A percentile compares a stretch with the other conserved stretches of the same genome.
These are phyloP conservation scores for Talaromyces thailandensis DNA, from an alignment of 495 filamentous ascomycete genomes.

Conservation along the genomic window DNA sequence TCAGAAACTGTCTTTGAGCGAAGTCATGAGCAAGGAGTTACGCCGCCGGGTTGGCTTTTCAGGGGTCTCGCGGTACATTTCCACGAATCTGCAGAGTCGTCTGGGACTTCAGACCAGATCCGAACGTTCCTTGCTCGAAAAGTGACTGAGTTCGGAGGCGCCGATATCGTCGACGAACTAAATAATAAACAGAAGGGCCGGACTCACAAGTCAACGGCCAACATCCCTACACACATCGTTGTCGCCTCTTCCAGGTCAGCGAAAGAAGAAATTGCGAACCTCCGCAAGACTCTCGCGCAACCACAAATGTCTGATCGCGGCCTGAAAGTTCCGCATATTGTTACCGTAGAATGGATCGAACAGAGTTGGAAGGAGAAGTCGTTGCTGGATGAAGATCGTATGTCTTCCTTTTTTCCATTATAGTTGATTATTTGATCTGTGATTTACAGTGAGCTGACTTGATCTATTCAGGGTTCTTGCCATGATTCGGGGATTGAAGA, in stretches of 20 bases:
- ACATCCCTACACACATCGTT: constrained; percentile 57
- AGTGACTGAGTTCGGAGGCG: constrained; percentile 57
- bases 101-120: neutral
- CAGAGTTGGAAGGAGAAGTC: constrained; percentile 75
- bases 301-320: constrained; percentile 10
- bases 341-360: constrained; percentile 63
- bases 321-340: constrained; percentile 57
- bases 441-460: neutral
- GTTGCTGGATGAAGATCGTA: constrained; percentile 68
- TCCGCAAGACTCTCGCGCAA: constrained; percentile 19
- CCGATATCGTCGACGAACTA: constrained; percentile 36
- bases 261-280: constrained; percentile 12
- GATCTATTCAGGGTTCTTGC: neutral
- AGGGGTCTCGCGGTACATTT: constrained; percentile 49
- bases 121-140: constrained; percentile 26
- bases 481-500: neutral
- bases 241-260: constrained; percentile 21
- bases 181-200: constrained; percentile 15
- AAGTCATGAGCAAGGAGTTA: constrained; percentile 2
- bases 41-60: constrained; percentile 58
- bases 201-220: neutral
- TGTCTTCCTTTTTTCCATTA: neutral
- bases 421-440: neutral
- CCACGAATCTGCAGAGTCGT: constrained; percentile 12
- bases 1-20: constrained; percentile 2